Evolutionary conservation across 306 rosid species (phyloP), one percentile per base, ranked within the genome.

Genomic region (Dryas alaskensis): DNA sequence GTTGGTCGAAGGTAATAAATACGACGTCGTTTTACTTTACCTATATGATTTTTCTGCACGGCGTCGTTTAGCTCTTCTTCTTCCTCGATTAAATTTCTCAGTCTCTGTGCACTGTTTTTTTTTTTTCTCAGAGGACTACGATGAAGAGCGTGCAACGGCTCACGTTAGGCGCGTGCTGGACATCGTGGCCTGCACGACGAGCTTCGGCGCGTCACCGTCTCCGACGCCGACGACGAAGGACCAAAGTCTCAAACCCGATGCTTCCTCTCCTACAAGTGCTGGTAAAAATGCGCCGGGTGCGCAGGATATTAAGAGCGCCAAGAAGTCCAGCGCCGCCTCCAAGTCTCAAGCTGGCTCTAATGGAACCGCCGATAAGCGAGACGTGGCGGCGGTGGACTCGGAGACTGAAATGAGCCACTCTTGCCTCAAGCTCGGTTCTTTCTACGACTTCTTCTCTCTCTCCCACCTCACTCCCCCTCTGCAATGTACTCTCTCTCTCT

Each of bases 401-500:
- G 98, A 91, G 55, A 81, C 84, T 39, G 98, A 94, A 52, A 81
- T 87, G 48, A 88, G 88, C 80, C 88, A 91, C 61, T 87, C 98
- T 16, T 87, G 78, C 65, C 92, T 97, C 16, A 88, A 89, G 80
- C 95, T 91, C 4, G 97, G 91, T 16, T 87, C 88, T 75, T 94
- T 94, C 81, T 94, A 91, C 79, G 97, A 94, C 79, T 94, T 94
- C 78, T 94, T 94, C 84, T 94, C 97, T 62, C 97, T 94, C 55
- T 86, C 97, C 10, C 86, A 91, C 53, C 96, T 91, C 82, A 87
- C 86, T 60, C 92, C 96, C 0, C 98, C 98, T 49, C 76, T 94
- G 70, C 98, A 91, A 66, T 89, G 98, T 94, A 89, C 53, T 75
- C 51, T 75, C 52, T 55, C 58, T 54, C 14, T 67, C 13, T 74